phyloP scores from a whole-genome alignment of 2,329 filamentous ascomycete genomes.

The Epichloe gansuensis region DNA sequence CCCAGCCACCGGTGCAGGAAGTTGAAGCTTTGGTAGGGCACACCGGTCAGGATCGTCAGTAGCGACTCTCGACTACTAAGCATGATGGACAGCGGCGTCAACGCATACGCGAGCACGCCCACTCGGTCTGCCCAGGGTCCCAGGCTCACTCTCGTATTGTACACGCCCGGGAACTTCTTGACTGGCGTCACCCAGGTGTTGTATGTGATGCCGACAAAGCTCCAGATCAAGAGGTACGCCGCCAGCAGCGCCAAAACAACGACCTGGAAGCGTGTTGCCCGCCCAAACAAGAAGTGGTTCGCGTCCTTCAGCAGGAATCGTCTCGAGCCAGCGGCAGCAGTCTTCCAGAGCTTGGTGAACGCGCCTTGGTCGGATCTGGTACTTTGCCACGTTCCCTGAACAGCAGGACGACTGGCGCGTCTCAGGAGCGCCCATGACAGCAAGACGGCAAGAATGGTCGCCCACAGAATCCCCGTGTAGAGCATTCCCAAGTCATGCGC shows the following conservation, averaged over 20 bases:
- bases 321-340: slow-evolving; percentile 24
- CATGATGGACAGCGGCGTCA: slow-evolving; percentile 57
- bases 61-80: slow-evolving; percentile 58
- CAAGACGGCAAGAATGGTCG: slow-evolving; percentile 29
- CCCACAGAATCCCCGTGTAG: slow-evolving; percentile 38
- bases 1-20: slow-evolving; percentile 68
- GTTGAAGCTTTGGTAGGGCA: slow-evolving; percentile 66
- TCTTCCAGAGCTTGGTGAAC: slow-evolving; percentile 18
- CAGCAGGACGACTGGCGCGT: slow-evolving; percentile 13
- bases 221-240: slow-evolving; percentile 53
- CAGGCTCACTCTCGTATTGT: slow-evolving; percentile 52
- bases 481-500: slow-evolving; percentile 37
- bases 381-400: slow-evolving; percentile 7
- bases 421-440: slow-evolving; percentile 26
- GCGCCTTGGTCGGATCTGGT: slow-evolving; percentile 9
- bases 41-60: slow-evolving; percentile 54
- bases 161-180: slow-evolving; percentile 36
- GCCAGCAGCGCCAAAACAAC: slow-evolving; percentile 43
- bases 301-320: slow-evolving; percentile 49
- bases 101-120: slow-evolving; percentile 58
- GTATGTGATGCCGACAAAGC: slow-evolving; percentile 57
- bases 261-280: slow-evolving; percentile 56
- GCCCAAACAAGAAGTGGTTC: slow-evolving; percentile 46
- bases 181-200: slow-evolving; percentile 58
- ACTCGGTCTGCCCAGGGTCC: slow-evolving; percentile 58